phyloP scores from a whole-genome alignment of 495 filamentous ascomycete genomes.

The Annulohypoxylon maeteangense region DNA sequence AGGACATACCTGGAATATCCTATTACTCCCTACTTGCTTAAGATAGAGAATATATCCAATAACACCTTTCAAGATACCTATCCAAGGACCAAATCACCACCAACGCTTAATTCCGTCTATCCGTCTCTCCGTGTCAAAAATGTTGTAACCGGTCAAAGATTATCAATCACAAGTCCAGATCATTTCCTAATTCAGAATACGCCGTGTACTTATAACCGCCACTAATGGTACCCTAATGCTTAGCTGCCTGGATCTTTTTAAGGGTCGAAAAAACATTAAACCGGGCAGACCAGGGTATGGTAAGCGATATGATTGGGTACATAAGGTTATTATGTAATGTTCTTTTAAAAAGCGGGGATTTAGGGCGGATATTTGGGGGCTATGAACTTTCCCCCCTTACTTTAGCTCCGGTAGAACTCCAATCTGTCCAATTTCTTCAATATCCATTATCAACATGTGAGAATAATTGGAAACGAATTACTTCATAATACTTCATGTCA shows the following conservation, averaged over 20 bases:
- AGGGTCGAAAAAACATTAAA: not conserved
- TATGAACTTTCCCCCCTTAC: not conserved
- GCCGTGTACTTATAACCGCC: not conserved
- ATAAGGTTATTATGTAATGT: not conserved
- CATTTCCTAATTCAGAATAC: not conserved
- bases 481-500: not conserved
- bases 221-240: not conserved
- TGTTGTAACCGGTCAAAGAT: not conserved
- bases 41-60: too few relatives aligned
- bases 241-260: not conserved
- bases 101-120: not conserved
- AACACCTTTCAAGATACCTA: too few relatives aligned
- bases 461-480: not conserved
- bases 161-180: not conserved
- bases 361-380: not conserved
- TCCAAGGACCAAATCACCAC: too few relatives aligned
- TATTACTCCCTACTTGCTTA: not conserved
- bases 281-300: not conserved
- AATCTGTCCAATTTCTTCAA: not conserved
- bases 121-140: not conserved
- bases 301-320: conserved; percentile 9
- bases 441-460: not conserved
- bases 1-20: not conserved
- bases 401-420: not conserved
- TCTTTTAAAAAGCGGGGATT: not conserved